Conservation (phyloP, 2,329 filamentous ascomycete species). For the Cadophora luteo-olivacea region DNA sequence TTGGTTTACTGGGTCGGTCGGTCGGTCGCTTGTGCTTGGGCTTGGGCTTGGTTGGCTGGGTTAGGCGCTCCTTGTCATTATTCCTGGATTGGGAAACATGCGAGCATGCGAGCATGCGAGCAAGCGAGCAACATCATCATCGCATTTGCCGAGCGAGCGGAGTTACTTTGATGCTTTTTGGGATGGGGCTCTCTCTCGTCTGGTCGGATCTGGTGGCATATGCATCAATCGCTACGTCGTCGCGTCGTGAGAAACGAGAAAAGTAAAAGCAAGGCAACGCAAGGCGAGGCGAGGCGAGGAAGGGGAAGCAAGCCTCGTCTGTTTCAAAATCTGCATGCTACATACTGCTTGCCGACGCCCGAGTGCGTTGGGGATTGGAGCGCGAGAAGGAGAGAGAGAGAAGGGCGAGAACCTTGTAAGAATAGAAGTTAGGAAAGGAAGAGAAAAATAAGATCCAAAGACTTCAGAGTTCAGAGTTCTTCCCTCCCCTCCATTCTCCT, state of each 20-base stretch:
- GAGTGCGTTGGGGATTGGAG: background rate
- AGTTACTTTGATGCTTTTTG: background rate
- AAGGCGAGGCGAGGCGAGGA: no score
- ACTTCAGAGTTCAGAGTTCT: background rate
- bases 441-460: background rate
- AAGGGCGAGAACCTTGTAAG: background rate
- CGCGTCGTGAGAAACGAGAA: background rate
- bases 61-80: background rate
- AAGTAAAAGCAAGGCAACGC: background rate
- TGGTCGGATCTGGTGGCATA: slow-evolving; percentile 15
- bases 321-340: slow-evolving; percentile 9
- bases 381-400: background rate
- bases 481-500: no score
- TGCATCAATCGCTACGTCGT: background rate
- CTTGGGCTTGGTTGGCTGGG: no score
- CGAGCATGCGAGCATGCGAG: slow-evolving; percentile 15
- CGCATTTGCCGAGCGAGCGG: slow-evolving; percentile 5
- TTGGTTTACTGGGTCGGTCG: background rate
- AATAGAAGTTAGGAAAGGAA: background rate
- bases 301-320: background rate
- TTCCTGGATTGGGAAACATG: slow-evolving; percentile 14
- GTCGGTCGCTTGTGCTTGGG: background rate
- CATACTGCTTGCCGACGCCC: background rate
- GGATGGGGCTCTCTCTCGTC: background rate
- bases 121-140: background rate